A percentile compares a stretch with the other conserved stretches of the same genome.
Conservation (phyloP, 75 land plant species). For the Picea glauca region DNA sequence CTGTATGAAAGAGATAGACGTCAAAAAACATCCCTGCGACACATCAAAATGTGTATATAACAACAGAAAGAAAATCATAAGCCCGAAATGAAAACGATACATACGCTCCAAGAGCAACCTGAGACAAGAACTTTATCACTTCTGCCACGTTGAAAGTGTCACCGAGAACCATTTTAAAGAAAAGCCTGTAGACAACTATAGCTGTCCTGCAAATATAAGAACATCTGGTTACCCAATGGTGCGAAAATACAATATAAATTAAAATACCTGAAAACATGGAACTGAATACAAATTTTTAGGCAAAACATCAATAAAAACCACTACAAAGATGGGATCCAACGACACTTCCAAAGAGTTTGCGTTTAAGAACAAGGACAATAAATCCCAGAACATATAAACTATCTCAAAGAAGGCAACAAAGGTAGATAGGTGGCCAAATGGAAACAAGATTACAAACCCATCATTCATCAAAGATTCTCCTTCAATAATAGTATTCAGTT, state of each 20-base stretch:
- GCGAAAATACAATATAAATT: too few relatives aligned
- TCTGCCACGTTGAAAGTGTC: conserved; percentile 50
- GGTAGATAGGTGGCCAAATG: background rate
- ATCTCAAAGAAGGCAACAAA: too few relatives aligned
- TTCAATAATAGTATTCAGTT: conserved; percentile 92
- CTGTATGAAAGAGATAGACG: conserved; percentile 37
- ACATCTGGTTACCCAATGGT: too few relatives aligned
- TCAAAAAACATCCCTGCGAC: background rate
- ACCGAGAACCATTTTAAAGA: conserved; percentile 78
- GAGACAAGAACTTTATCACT: conserved; percentile 54
- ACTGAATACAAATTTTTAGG: too few relatives aligned
- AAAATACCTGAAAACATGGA: too few relatives aligned
- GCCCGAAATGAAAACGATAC: conserved; percentile 16
- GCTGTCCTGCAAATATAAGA: conserved; percentile 67
- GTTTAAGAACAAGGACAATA: too few relatives aligned
- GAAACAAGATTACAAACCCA: conserved; percentile 50
- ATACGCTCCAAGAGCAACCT: conserved; percentile 93
- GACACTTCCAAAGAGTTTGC: too few relatives aligned
- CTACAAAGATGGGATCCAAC: too few relatives aligned
- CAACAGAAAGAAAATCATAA: background rate
- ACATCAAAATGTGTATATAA: background rate
- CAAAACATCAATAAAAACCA: too few relatives aligned
- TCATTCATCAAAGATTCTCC: conserved; percentile 99
- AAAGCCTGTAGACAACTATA: conserved; percentile 87
- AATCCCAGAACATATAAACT: too few relatives aligned